Conservation (phyloP, 164 flowering plant genomes). For the Chimonanthus praecox region DNA sequence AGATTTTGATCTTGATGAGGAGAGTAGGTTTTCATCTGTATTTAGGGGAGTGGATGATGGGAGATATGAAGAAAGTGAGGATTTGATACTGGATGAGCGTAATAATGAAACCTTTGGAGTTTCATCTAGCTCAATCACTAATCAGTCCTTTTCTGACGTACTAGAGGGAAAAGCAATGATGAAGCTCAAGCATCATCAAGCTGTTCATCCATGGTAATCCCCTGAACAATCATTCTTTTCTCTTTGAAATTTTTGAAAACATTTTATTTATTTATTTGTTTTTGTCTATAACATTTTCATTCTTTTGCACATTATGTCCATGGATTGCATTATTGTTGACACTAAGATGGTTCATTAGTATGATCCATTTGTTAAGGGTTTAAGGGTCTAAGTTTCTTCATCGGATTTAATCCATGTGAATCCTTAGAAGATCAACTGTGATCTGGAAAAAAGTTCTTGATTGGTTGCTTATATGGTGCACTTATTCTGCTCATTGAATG, state of each 20-base stretch:
- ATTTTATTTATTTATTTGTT: too few relatives aligned
- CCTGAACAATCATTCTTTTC: slow-evolving; percentile 5
- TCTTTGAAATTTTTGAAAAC: background rate
- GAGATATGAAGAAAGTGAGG: slow-evolving; percentile 65
- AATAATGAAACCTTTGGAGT: slow-evolving; percentile 75
- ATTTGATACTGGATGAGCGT: slow-evolving; percentile 38
- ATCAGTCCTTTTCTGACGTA: slow-evolving; percentile 35
- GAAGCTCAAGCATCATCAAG: slow-evolving; percentile 39
- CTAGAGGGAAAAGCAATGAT: slow-evolving; percentile 35
- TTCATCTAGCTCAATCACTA: slow-evolving; percentile 27
- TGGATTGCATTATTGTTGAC: too few relatives aligned
- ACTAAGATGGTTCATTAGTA: too few relatives aligned
- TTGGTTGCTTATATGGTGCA: too few relatives aligned
- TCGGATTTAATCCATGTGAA: too few relatives aligned
- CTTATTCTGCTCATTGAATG: too few relatives aligned
- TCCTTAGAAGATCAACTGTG: too few relatives aligned
- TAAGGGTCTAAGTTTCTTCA: too few relatives aligned
- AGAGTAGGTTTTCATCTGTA: slow-evolving; percentile 85
- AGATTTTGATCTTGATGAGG: slow-evolving; percentile 77
- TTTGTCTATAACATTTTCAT: too few relatives aligned
- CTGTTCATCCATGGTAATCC: slow-evolving; percentile 42
- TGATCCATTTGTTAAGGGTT: too few relatives aligned
- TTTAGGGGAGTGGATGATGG: slow-evolving; percentile 52
- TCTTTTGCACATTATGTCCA: too few relatives aligned
- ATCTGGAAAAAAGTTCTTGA: too few relatives aligned